These are phyloP conservation scores for Phialophora tarda DNA, from an alignment of 2,329 filamentous ascomycete genomes.

Conservation along the genomic window DNA sequence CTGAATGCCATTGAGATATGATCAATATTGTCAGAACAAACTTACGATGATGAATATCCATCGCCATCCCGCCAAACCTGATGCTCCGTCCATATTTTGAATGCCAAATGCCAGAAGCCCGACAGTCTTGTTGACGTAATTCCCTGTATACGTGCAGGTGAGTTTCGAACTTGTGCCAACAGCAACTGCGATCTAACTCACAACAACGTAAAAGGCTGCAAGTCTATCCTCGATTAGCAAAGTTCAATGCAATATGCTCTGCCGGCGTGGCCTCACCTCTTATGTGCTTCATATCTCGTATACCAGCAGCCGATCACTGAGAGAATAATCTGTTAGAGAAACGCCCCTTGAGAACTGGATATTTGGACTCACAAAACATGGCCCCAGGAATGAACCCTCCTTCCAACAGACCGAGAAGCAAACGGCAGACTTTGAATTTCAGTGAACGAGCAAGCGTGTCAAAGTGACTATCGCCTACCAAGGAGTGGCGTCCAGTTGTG, in stretches of 20 bases:
- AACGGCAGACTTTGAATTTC: slow-evolving; percentile 42
- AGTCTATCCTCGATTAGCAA: slow-evolving; percentile 1
- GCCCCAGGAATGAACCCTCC: slow-evolving; percentile 32
- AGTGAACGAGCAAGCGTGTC: slow-evolving; percentile 34
- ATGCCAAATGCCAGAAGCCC: slow-evolving; percentile 63
- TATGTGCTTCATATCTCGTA: slow-evolving; percentile 46
- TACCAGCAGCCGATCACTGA: slow-evolving; percentile 43
- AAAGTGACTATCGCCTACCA: slow-evolving; percentile 29
- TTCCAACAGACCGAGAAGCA: slow-evolving; percentile 48
- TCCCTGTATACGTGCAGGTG: slow-evolving; percentile 41
- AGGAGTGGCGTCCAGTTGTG: slow-evolving; percentile 25
- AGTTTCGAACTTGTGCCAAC: slow-evolving; percentile 27
- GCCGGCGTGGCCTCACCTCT: slow-evolving; percentile 37
- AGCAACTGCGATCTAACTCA: not conserved
- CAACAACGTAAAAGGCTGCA: slow-evolving; percentile 41
- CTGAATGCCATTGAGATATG: slow-evolving; percentile 28
- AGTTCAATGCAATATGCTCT: slow-evolving; percentile 30
- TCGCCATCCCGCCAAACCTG: slow-evolving; percentile 63
- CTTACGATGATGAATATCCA: slow-evolving; percentile 60
- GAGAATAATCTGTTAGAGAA: not conserved
- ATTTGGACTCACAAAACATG: slow-evolving; percentile 14
- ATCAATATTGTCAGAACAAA: slow-evolving; percentile 47
- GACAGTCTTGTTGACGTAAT: slow-evolving; percentile 60
- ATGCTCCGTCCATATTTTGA: slow-evolving; percentile 61
- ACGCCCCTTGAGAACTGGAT: not conserved